Percentiles rank a stretch among this genome's conserved stretches.
Evolutionary conservation across 177 flowering plant species (phyloP).

Genomic region (Telopea speciosissima): DNA sequence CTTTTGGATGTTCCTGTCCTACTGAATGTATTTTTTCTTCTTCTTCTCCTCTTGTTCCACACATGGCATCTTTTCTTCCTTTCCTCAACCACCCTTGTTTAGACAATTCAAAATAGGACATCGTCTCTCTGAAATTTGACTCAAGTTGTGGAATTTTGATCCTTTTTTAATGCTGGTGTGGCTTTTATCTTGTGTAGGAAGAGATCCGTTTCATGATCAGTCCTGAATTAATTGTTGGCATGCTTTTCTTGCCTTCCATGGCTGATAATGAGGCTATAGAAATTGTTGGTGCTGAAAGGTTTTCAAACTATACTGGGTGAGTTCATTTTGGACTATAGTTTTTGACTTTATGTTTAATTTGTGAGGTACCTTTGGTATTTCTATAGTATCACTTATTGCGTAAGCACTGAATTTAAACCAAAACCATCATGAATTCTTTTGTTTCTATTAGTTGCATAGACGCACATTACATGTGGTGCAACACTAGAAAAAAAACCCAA

Average conservation of each 20-base stretch:
- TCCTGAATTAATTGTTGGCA: constrained; percentile 83
- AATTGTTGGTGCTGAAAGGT: constrained; percentile 83
- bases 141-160: neutral
- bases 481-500: too few species aligned
- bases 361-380: neutral
- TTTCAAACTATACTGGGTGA: constrained; percentile 80
- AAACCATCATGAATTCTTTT: neutral
- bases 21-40: neutral
- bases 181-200: constrained; percentile 42
- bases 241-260: constrained; percentile 88
- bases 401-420: neutral
- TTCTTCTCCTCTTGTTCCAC: neutral
- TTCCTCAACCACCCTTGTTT: too few species aligned
- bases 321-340: constrained; percentile 12
- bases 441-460: neutral
- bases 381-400: neutral
- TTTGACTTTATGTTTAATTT: constrained; percentile 2
- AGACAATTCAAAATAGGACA: neutral
- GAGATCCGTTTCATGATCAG: constrained; percentile 98
- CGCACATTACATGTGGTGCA: neutral
- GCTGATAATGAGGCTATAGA: constrained; percentile 89
- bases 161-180: constrained; percentile 7
- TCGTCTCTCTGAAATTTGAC: neutral
- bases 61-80: neutral
- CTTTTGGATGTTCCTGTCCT: neutral